Evolutionary conservation across 1,139 yeast species (phyloP), one percentile per base, ranked within the genome.

Genomic region (Spathaspora sp.): DNA sequence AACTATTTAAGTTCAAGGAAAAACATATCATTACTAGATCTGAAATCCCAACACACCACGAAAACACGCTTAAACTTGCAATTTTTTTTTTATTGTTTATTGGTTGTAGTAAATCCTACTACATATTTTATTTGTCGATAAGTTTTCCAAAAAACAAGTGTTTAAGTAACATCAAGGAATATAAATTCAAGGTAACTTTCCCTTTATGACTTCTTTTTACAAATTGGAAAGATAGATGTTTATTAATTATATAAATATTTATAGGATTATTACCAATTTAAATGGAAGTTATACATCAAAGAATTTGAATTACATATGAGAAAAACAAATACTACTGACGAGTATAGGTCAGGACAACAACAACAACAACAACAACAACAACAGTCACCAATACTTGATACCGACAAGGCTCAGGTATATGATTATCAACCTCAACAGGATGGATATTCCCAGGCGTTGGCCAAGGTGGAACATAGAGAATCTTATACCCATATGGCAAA

Each of bases 61-160:
- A 34, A 34, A 34, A 34, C 38, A 34, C 38, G 38, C 18, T 16
- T 34, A 34, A 17, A 34, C 38, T 34, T 34, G 38, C 38, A 34
- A 8, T 34, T 16, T 34, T 34, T 27, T 33, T 34, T 34, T 34
- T 34, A 34, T 34, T 34, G 38, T 34, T 34, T 34, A 11, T 34
- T 34, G 38, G 38, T 34, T 34, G 38, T 34, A 34, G 23, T 11
- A 11, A 16, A 4, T 34, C 17, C 17, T 17, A 34, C 24, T 15
- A 16, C 20, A 9, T 34, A 34, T 34, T 34, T 34, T 34, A 34
- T 34, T 34, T 34, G 38, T 34, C 38, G 38, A 34, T 34, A 34
- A 16, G 38, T 34, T 34, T 34, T 34, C 17, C 13, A 5, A 11
- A 16, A 34, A 34, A 34, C 13, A 29, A 17, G 18, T 29, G 18